Evolutionary conservation across 73 alveolate species (phyloP).

Genomic region (Blepharisma japonicum): DNA sequence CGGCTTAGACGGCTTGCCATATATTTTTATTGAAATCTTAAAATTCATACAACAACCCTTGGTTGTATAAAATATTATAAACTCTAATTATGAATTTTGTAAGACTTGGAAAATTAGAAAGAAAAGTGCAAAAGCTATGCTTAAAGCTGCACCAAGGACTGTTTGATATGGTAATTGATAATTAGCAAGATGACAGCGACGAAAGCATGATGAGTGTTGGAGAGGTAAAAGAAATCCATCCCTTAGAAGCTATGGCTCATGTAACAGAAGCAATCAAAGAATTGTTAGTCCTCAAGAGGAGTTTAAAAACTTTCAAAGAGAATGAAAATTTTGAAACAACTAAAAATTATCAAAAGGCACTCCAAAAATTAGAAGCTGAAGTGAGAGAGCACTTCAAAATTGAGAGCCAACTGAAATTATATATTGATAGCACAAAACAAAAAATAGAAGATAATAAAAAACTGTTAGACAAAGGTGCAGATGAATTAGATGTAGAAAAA

Average conservation of each 20-base stretch:
- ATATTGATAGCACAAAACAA: not conserved
- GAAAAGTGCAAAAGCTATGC: too few species aligned
- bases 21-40: not conserved
- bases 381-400: conserved; percentile 21
- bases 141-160: too few species aligned
- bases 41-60: too few species aligned
- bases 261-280: conserved; percentile 26
- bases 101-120: too few species aligned
- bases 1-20: conserved; percentile 96
- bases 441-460: not conserved
- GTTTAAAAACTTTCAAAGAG: not conserved
- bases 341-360: not conserved
- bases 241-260: conserved; percentile 15
- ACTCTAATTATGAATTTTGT: too few species aligned
- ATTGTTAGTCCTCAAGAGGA: not conserved
- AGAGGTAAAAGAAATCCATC: conserved; percentile 10
- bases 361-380: conserved; percentile 25
- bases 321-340: not conserved
- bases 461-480: too few species aligned
- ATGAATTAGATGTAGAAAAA: too few species aligned
- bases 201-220: conserved; percentile 13
- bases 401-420: conserved; percentile 11
- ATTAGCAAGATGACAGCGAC: not conserved
- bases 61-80: too few species aligned
- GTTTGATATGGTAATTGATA: too few species aligned